Conservation (phyloP, 495 filamentous ascomycete genomes). For the Tetracladium setigerum region DNA sequence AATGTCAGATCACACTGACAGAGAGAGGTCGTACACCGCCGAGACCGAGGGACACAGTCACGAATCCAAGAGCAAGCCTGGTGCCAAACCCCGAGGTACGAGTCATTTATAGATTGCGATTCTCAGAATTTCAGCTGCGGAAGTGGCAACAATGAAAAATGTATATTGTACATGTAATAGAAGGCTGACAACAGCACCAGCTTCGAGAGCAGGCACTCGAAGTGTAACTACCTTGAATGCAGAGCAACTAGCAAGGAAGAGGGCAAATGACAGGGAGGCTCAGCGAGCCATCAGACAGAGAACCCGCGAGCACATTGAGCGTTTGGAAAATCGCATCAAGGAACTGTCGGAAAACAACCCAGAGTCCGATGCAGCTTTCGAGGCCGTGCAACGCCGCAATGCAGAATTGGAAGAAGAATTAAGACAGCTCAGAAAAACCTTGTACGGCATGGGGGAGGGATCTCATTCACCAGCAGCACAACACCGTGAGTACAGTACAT, state of each 20-base stretch:
- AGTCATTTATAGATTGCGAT: neutral
- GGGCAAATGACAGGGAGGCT: conserved; percentile 83
- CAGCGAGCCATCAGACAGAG: conserved; percentile 79
- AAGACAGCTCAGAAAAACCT: conserved; percentile 2
- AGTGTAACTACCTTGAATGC: conserved; percentile 65
- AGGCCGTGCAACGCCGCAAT: conserved; percentile 12
- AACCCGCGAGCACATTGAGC: conserved; percentile 74
- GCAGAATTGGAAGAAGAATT: conserved; percentile 12
- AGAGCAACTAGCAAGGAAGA: conserved; percentile 68
- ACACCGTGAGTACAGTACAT: no score
- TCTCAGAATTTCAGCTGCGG: neutral
- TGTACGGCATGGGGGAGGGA: neutral
- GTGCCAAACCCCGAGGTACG: conserved; percentile 13
- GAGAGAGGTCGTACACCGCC: no score
- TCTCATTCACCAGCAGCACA: no score
- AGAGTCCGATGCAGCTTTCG: conserved; percentile 1
- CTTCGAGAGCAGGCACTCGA: conserved; percentile 40
- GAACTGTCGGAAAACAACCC: conserved; percentile 40
- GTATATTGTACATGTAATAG: neutral
- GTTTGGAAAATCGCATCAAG: conserved; percentile 60
- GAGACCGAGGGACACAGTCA: no score
- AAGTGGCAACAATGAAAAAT: neutral
- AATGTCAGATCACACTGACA: no score
- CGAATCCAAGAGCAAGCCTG: neutral
- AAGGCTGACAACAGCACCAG: conserved; percentile 6